Evolutionary conservation across 345 rosid species (phyloP), one percentile per base, ranked within the genome.

Genomic region (Brassica napus): DNA sequence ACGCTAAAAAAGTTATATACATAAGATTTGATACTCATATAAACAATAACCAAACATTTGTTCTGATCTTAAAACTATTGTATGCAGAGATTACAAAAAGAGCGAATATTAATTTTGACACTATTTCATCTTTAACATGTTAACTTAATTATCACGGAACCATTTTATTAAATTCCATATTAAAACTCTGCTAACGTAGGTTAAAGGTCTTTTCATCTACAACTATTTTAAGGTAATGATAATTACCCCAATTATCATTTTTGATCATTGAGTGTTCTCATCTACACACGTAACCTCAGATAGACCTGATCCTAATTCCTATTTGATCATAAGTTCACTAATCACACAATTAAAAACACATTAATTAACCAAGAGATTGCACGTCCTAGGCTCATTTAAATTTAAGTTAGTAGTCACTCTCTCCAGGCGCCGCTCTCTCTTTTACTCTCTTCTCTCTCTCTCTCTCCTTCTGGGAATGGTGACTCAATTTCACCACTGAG

Each of bases 401-500:
- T 37, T 26, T 2, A 64, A 57, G 76, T 72, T 18, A 65, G 76
- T 75, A 62, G 82, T 83, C 71, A 74, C 81, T 68, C 84, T 79
- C 73, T 78, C 87, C 91, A 84, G 90, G 90, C 91, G 92, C 89
- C 90, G 88, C 37, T 82, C 83, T 54, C 84, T 76, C 80, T 49
- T 4, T 42, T 9, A 2, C 14, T 42, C 70, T 73, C 67, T 65
- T 42, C 47, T 42, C 49, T 47, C 68, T 73, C 70, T 62, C 73
- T 79, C 73, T 82, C 77, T 79, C 75, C 63, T 76, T 64, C 73
- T 71, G 55, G 37, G 77, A 69, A 68, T 86, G 87, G 80, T 81
- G 73, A 71, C 70, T 74, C 71, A 75, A 63, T 71, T 62, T 79
- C 65, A 73, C 69, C 70, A 79, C 74, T 68, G 44, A 79, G 64